Base-by-base conservation (phyloP, 1,284 basidiomycete species). In the Leccinum fuscescens region DNA sequence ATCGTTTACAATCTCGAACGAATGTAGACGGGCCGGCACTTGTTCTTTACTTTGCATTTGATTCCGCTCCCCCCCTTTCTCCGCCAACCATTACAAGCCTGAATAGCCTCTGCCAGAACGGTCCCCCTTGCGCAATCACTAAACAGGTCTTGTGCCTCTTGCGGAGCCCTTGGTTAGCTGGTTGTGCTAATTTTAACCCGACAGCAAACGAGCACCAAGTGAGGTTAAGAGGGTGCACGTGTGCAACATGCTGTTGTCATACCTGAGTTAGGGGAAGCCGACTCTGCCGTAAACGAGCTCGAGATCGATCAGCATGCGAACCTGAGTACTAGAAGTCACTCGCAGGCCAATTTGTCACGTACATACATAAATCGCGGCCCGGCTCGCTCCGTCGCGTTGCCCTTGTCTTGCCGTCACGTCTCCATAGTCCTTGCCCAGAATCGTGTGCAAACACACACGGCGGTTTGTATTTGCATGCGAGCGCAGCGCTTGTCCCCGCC, bases 381-480 rank as follows among this genome's bases (percentile, higher is more conserved):
- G 29, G 29, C 29, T 29, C 29, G 29, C 29, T 29, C 29, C 29
- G 29, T 29, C 29, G 29, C 29, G 29, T 29, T 7, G 29, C 9
- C 9, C 29, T 31, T 31, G 29, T 31, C 29, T 31, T 31, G 29
- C 29, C 29, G 9, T 37, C 15, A 8, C 15, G 11, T 39, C 7
- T 0, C 37, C 14, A 15, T 37, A 29, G 9, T 81, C 80, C 11
- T 79, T 96, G 8, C 82, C 64, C 79, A 96, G 54, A 87, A 86
- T 76, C 84, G 86, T 3, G 37, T 39, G 39, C 15, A 39, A 39
- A 39, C 7, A 37, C 37, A 37, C 6, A 37, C 27, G 24, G 24
- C 6, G 37, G 58, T 80, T 98, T 31, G 22, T 96, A 91, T 75
- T 81, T 99, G 27, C 85, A 15, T 15, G 14, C 15, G 37, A 15